Conservation (phyloP, 2,329 filamentous ascomycete species). For the Clarireedia homoeocarpa region DNA sequence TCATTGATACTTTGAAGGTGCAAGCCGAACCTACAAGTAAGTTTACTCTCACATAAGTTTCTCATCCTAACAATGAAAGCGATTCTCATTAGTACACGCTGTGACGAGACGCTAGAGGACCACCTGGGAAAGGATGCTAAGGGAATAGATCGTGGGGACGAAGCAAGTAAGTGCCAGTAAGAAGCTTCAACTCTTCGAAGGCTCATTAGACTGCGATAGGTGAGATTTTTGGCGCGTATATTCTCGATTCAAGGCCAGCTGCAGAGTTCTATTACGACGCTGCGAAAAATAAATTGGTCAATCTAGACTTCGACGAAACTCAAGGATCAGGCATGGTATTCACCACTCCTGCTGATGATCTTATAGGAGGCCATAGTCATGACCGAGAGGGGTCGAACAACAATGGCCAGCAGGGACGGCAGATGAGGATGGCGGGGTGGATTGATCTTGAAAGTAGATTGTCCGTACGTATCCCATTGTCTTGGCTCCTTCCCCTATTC, state of each 20-base stretch:
- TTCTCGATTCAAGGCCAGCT: slow-evolving; percentile 60
- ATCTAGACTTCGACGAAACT: slow-evolving; percentile 40
- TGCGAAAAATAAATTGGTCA: slow-evolving; percentile 58
- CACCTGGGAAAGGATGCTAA: slow-evolving; percentile 27
- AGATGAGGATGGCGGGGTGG: slow-evolving; percentile 60
- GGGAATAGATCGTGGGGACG: slow-evolving; percentile 19
- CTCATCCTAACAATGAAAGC: slow-evolving; percentile 19
- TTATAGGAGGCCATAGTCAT: slow-evolving; percentile 11
- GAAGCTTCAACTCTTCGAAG: background rate
- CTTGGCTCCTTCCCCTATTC: background rate
- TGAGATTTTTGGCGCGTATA: slow-evolving; percentile 35
- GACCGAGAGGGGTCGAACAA: slow-evolving; percentile 33
- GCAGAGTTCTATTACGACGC: slow-evolving; percentile 64
- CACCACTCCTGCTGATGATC: slow-evolving; percentile 49
- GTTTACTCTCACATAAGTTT: background rate
- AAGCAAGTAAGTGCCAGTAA: slow-evolving; percentile 18
- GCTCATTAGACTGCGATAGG: slow-evolving; percentile 23
- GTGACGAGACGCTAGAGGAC: slow-evolving; percentile 28
- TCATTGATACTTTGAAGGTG: slow-evolving; percentile 53
- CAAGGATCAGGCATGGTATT: slow-evolving; percentile 46
- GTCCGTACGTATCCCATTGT: slow-evolving; percentile 43
- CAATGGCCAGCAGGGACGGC: slow-evolving; percentile 50
- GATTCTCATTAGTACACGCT: slow-evolving; percentile 38
- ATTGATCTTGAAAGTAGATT: slow-evolving; percentile 67
- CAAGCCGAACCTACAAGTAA: slow-evolving; percentile 43